Percentiles rank a stretch among this genome's conserved stretches.
These are phyloP conservation scores for Podospora sp. DNA, from an alignment of 495 filamentous ascomycete genomes.

Conservation along the genomic window DNA sequence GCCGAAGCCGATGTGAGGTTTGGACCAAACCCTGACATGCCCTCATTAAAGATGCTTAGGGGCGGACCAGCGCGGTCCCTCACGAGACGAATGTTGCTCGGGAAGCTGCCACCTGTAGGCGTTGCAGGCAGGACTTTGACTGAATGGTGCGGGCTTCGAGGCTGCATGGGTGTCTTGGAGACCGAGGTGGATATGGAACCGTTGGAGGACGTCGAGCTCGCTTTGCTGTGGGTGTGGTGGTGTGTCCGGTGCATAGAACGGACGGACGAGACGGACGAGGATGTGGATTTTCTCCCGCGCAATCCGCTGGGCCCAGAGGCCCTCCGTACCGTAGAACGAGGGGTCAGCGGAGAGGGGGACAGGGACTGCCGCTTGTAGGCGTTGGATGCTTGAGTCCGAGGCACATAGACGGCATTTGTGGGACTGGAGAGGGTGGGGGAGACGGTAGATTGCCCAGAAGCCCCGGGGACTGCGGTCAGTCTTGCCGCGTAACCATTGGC, in stretches of 20 bases:
- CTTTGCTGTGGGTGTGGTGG: conserved; percentile 90
- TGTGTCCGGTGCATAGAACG: conserved; percentile 85
- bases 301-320: conserved; percentile 63
- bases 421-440: conserved; percentile 37
- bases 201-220: conserved; percentile 88
- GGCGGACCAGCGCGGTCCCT: conserved; percentile 55
- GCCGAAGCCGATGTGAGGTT: conserved; percentile 11
- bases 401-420: conserved; percentile 47
- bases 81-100: conserved; percentile 83
- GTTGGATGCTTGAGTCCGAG: conserved; percentile 52
- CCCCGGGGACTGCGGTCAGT: conserved; percentile 4
- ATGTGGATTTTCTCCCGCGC: conserved; percentile 92
- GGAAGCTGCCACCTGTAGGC: conserved; percentile 76
- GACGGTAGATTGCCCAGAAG: conserved; percentile 21
- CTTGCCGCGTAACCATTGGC: conserved; percentile 40
- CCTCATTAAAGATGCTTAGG: conserved; percentile 56
- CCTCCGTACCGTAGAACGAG: conserved; percentile 79
- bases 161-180: conserved; percentile 64
- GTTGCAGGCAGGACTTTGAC: conserved; percentile 95
- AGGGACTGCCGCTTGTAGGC: conserved; percentile 77
- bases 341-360: conserved; percentile 87
- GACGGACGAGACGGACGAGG: conserved; percentile 91
- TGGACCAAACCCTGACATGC: conserved; percentile 38
- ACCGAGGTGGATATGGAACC: conserved; percentile 67
- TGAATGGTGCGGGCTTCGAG: conserved; percentile 79